Evolutionary conservation across 2,329 filamentous ascomycete species (phyloP), one percentile per base, ranked within the genome.

Genomic region (Atkinsonella hypoxylon): DNA sequence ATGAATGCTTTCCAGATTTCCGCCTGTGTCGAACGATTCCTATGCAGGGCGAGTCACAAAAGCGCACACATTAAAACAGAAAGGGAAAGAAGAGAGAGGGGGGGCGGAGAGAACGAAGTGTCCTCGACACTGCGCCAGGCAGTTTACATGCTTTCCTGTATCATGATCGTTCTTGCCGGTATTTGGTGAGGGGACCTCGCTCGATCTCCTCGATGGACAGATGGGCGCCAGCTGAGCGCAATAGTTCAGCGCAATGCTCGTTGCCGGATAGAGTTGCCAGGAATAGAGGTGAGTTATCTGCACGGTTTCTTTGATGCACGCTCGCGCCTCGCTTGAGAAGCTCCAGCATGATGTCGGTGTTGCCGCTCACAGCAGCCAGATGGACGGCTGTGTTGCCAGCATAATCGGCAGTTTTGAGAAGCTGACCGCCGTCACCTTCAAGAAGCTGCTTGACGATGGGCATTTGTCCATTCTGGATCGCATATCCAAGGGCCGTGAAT

Each of bases 401-500:
- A 63, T 91, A 91, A 67, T 93, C 87, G 31, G 79, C 78, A 55
- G 83, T 82, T 61, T 87, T 87, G 43, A 93, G 74, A 18, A 93
- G 73, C 67, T 77, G 79, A 34, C 61, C 70, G 54, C 82, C 77
- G 59, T 87, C 83, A 42, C 76, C 76, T 38, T 79, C 76, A 52
- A 91, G 75, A 45, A 91, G 77, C 53, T 85, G 78, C 57, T 73
- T 72, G 18, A 89, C 83, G 18, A 78, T 75, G 43, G 73, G 69
- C 46, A 87, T 64, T 62, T 91, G 81, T 26, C 84, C 85, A 52
- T 82, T 79, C 53, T 81, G 79, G 58, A 94, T 87, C 40, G 87
- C 86, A 63, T 93, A 93, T 15, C 86, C 87, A 10, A 94, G 77
- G 1, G 83, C 81, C 2, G 86, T 83, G 59, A 94, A 82, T 79